Evolutionary conservation across 805 yeast genomes (phyloP), one percentile per base, ranked within the genome.

Genomic region (Saccharomycopsis sp.): DNA sequence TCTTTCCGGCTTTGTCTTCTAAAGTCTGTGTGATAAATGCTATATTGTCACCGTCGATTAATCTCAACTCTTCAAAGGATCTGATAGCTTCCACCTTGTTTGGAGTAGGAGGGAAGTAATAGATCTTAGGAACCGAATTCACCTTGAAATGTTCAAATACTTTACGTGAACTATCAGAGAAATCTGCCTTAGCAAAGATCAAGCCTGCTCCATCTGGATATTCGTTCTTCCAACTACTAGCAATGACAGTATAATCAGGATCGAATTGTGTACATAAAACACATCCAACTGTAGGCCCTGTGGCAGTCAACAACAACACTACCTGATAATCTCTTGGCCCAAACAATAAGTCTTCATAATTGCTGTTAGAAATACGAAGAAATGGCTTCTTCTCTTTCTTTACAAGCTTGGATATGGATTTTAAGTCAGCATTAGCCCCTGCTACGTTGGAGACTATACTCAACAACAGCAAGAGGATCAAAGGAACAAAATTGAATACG

Each of bases 111-210:
- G 92, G 87, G 69, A 82, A 86, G 58, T 85, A 68, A 70, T 75
- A 85, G 52, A 91, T 67, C 67, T 87, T 84, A 34, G 99, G 99
- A 25, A 93, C 96, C 58, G 84, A 83, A 64, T 81, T 80, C 65
- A 93, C 72, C 38, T 78, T 69, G 69, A 74, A 76, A 22, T 62
- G 67, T 57, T 69, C 68, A 66, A 76, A 75, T 5, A 74, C 66
- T 64, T 76, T 77, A 71, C 73, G 72, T 65, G 78, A 78, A 15
- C 84, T 77, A 53, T 82, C 82, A 52, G 76, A 72, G 67, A 88
- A 84, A 67, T 93, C 97, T 15, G 96, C 84, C 50, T 78, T 73
- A 17, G 89, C 88, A 70, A 93, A 89, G 74, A 80, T 84, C 44
- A 92, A 72, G 34, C 75, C 79, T 49, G 75, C 80, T 60, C 74